Conservation (phyloP, 306 rosid species). For the Malus sieversii region DNA sequence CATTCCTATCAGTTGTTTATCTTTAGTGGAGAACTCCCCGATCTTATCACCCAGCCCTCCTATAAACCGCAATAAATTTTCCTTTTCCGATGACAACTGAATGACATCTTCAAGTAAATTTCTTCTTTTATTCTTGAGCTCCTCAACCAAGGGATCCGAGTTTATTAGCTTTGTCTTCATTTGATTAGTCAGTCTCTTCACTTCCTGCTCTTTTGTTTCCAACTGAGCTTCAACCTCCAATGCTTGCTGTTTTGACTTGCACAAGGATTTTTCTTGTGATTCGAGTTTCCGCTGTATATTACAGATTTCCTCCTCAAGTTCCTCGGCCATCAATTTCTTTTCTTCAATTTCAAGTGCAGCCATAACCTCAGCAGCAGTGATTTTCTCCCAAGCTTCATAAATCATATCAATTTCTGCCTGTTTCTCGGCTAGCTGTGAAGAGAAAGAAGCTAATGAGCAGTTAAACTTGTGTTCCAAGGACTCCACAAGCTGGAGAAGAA, state of each 20-base stretch:
- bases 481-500: conserved; percentile 31
- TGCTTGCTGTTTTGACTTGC: conserved; percentile 39
- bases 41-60: conserved; percentile 36
- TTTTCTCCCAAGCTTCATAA: conserved; percentile 51
- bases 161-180: conserved; percentile 42
- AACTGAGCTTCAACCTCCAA: conserved; percentile 45
- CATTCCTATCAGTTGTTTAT: conserved; percentile 41
- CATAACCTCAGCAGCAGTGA: conserved; percentile 46
- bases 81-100: conserved; percentile 51
- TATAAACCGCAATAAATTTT: conserved; percentile 39
- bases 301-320: conserved; percentile 53
- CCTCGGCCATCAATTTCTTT: conserved; percentile 49
- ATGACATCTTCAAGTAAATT: conserved; percentile 46
- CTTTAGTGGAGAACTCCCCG: conserved; percentile 35
- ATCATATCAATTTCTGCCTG: conserved; percentile 47
- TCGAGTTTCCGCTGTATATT: conserved; percentile 46
- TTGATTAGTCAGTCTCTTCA: conserved; percentile 34
- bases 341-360: conserved; percentile 56
- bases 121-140: conserved; percentile 47
- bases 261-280: conserved; percentile 36
- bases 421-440: conserved; percentile 52
- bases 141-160: conserved; percentile 47
- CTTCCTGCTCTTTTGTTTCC: conserved; percentile 35
- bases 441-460: conserved; percentile 34
- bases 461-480: conserved; percentile 45